Base-by-base conservation (phyloP, 345 rosid species). In the Melastoma malabathricum region DNA sequence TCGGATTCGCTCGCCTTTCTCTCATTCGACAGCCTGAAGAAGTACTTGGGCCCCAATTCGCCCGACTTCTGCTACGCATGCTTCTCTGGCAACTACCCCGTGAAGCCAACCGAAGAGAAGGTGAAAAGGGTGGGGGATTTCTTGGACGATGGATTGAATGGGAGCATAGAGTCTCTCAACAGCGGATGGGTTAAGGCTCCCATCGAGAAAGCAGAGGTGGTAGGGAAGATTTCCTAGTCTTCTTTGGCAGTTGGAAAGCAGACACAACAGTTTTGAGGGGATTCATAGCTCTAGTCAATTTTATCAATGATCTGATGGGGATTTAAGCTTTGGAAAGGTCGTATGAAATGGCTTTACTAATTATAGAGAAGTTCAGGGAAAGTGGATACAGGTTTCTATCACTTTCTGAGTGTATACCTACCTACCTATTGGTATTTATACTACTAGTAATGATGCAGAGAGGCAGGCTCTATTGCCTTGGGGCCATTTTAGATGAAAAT, bases 121-220 rank as follows among this genome's bases (percentile, higher is more conserved):
- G 94, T 86, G 68, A 86, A 90, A 68, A 63, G 83, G 59, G 75
- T 80, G 3, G 98, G 98, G 7, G 96, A 90, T 58, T 86, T 82
- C 20, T 47, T 86, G 58, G 98, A 90, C 46, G 98, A 84, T 53
- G 98, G 98, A 14, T 64, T 86, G 43, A 74, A 62, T 65, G 98
- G 94, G 51, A 74, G 78, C 47, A 53, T 83, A 0, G 81, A 82
- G 5, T 69, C 75, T 59, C 75, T 90, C 16, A 81, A 86, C 61
- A 89, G 80, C 27, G 96, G 83, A 18, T 90, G 94, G 85, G 82
- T 90, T 65, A 71, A 75, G 51, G 76, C 81, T 15, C 52, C 3
- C 47, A 57, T 17, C 29, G 55, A 22, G 6, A 61, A 59, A 22
- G 43, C 13, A 14, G 69, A 59, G 60, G 55, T 57, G 27, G 53